Evolutionary conservation across 306 rosid genomes (phyloP).

Genomic region (Hippophae tibetana): DNA sequence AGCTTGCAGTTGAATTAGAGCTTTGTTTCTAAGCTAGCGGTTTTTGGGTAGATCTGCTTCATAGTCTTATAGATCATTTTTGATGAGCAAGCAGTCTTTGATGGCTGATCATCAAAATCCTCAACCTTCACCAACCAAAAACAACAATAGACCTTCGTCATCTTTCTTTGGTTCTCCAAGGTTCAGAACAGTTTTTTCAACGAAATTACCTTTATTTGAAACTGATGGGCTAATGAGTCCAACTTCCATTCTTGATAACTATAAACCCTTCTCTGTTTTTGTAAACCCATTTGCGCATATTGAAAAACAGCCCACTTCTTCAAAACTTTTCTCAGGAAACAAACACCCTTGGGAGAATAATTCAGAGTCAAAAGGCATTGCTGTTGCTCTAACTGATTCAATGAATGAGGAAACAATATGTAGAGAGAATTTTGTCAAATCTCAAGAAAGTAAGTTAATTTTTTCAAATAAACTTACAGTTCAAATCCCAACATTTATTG

Average conservation of each 20-base stretch:
- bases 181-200: conserved; percentile 38
- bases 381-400: conserved; percentile 56
- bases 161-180: conserved; percentile 57
- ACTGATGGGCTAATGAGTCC: conserved; percentile 52
- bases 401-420: conserved; percentile 19
- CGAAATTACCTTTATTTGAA: conserved; percentile 31
- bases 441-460: conserved; percentile 23
- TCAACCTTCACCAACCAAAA: conserved; percentile 39
- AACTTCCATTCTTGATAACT: conserved; percentile 61
- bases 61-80: too few relatives aligned
- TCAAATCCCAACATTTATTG: conserved; percentile 40
- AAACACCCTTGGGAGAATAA: conserved; percentile 29
- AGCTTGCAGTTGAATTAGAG: too few relatives aligned
- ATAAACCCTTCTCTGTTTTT: conserved; percentile 27
- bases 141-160: conserved; percentile 20
- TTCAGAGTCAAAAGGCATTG: conserved; percentile 36
- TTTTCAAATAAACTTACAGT: conserved; percentile 55
- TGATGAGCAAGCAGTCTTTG: conserved; percentile 54
- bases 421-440: not conserved
- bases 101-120: conserved; percentile 60
- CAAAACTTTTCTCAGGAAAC: conserved; percentile 23
- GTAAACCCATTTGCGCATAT: conserved; percentile 34
- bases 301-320: conserved; percentile 22
- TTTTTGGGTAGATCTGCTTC: too few relatives aligned
- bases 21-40: too few relatives aligned